phyloP scores from a whole-genome alignment of 2,329 filamentous ascomycete genomes.

The Fusarium sp. region DNA sequence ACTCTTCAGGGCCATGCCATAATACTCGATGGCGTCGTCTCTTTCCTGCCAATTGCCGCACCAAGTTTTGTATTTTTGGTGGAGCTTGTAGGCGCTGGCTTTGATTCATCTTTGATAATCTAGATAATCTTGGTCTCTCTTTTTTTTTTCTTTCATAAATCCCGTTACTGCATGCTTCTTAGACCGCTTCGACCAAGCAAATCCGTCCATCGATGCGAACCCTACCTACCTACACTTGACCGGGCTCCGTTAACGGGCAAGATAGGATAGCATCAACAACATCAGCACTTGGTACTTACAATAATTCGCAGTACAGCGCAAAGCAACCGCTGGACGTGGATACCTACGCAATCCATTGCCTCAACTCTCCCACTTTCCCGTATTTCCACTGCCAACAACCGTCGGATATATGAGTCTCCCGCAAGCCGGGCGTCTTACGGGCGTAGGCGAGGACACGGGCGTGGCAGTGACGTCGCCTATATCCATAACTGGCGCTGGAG shows the following conservation, averaged over 20 bases:
- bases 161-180: slow-evolving; percentile 5
- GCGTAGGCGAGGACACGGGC: slow-evolving; percentile 39
- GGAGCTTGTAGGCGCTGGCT: slow-evolving; percentile 13
- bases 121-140: slow-evolving; percentile 29
- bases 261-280: slow-evolving; percentile 8
- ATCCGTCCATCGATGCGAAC: slow-evolving; percentile 28
- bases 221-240: background rate
- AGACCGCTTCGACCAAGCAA: slow-evolving; percentile 31
- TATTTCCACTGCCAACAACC: slow-evolving; percentile 25
- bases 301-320: background rate
- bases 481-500: slow-evolving; percentile 33
- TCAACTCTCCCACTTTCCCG: slow-evolving; percentile 30
- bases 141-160: background rate
- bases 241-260: slow-evolving; percentile 41
- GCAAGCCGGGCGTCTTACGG: slow-evolving; percentile 45
- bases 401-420: slow-evolving; percentile 47
- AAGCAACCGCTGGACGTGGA: background rate
- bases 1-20: slow-evolving; percentile 7
- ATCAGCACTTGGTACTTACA: slow-evolving; percentile 3
- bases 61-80: slow-evolving; percentile 23
- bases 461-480: slow-evolving; percentile 42
- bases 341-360: slow-evolving; percentile 8
- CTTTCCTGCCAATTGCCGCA: slow-evolving; percentile 36
- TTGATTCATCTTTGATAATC: slow-evolving; percentile 30
- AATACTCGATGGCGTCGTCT: slow-evolving; percentile 18